phyloP scores from a whole-genome alignment of 352 stramenopile species.

The Phytopythium boreale region DNA sequence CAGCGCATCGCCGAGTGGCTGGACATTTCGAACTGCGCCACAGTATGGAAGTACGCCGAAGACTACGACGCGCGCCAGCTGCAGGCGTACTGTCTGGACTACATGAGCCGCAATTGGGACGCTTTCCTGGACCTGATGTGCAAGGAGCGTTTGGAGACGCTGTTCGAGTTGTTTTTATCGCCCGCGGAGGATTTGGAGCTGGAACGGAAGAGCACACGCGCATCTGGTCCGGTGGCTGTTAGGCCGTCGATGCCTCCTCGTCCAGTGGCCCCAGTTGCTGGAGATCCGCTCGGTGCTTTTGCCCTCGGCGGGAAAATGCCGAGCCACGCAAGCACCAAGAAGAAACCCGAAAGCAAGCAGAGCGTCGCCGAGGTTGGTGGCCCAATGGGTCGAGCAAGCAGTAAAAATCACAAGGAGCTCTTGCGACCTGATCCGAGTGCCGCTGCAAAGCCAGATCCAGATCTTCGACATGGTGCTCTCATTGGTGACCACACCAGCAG shows the following conservation, averaged over 20 bases:
- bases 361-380: background rate
- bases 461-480: background rate
- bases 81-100: constrained; percentile 46
- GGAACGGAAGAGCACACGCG: constrained; percentile 13
- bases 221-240: background rate
- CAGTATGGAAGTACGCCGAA: constrained; percentile 60
- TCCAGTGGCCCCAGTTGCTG: background rate
- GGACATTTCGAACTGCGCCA: constrained; percentile 56
- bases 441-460: background rate
- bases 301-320: background rate
- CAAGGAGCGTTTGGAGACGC: constrained; percentile 51
- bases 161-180: constrained; percentile 66
- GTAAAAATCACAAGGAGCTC: background rate
- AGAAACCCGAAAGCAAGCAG: background rate
- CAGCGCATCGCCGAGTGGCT: constrained; percentile 44
- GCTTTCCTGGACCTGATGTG: constrained; percentile 59
- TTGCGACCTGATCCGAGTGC: background rate
- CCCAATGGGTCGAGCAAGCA: background rate
- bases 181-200: constrained; percentile 18
- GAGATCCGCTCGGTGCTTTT: background rate
- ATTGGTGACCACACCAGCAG: background rate
- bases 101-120: constrained; percentile 75
- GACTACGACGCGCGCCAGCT: constrained; percentile 41
- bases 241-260: constrained; percentile 16
- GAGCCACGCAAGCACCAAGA: background rate